Evolutionary conservation across 1,284 basidiomycete genomes (phyloP).

Genomic region (Ceratobasidium sp.): DNA sequence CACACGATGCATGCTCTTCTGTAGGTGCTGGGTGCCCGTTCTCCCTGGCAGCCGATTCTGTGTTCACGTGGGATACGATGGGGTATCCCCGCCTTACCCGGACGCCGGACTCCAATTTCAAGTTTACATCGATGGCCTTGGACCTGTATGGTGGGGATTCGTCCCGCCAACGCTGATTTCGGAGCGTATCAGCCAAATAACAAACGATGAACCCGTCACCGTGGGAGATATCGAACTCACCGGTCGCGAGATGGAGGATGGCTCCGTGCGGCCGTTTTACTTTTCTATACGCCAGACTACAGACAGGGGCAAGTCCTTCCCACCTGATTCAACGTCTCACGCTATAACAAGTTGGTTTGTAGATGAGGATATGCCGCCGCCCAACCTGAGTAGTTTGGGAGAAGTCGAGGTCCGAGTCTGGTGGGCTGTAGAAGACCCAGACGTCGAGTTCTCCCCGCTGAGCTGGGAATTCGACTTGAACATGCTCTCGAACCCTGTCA

Average conservation of each 20-base stretch:
- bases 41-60: neutral
- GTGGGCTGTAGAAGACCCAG: neutral
- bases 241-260: no score
- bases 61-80: neutral
- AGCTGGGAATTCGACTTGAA: slow-evolving; percentile 2
- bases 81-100: neutral
- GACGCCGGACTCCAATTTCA: neutral
- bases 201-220: neutral
- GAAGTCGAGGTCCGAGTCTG: neutral
- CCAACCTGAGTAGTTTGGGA: neutral
- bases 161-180: neutral
- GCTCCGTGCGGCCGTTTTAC: no score
- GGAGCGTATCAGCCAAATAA: neutral
- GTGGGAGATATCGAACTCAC: neutral
- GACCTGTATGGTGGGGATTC: neutral
- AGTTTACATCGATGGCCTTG: neutral
- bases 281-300: no score
- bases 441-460: neutral
- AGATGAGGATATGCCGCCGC: neutral
- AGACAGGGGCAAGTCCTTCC: no score
- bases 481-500: neutral
- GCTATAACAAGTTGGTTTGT: neutral
- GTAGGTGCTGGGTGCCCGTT: neutral
- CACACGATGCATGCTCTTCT: neutral
- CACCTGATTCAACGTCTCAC: neutral